Evolutionary conservation across 169 alveolate species (phyloP).

Genomic region (Cryptosporidium parvum): DNA sequence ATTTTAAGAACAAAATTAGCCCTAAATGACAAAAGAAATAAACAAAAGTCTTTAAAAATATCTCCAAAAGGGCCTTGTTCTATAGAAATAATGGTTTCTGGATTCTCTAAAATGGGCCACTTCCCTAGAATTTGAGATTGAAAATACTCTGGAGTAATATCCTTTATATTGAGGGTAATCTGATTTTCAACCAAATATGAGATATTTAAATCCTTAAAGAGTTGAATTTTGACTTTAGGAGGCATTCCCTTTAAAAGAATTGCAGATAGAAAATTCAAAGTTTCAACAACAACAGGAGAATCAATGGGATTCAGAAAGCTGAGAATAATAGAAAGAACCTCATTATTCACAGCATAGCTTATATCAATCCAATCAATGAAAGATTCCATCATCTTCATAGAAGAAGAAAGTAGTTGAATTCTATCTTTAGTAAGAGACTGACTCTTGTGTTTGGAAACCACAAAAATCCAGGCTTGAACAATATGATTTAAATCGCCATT

Average conservation of each 20-base stretch:
- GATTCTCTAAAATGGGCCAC: constrained; percentile 46
- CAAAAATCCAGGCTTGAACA: constrained; percentile 61
- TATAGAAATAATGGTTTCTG: constrained; percentile 30
- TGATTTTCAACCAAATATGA: constrained; percentile 24
- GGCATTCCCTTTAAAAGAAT: constrained; percentile 67
- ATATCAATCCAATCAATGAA: constrained; percentile 67
- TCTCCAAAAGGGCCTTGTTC: constrained; percentile 53
- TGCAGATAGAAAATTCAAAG: constrained; percentile 53
- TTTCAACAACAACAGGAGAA: constrained; percentile 56
- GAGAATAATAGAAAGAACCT: constrained; percentile 25
- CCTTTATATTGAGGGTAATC: constrained; percentile 14
- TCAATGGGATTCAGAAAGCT: constrained; percentile 30
- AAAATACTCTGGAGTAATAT: constrained; percentile 29
- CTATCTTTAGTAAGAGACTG: not conserved
- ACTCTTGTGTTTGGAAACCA: constrained; percentile 32
- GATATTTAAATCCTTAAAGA: constrained; percentile 47
- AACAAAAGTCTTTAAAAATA: constrained; percentile 27
- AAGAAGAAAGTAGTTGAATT: constrained; percentile 31
- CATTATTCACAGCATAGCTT: constrained; percentile 55
- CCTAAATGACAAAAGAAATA: constrained; percentile 28
- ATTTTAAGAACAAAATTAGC: constrained; percentile 24
- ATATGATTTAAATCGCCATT: constrained; percentile 55
- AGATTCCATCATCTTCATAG: constrained; percentile 50
- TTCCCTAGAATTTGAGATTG: not conserved
- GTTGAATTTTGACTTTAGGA: constrained; percentile 26